Percentiles rank a stretch among this genome's conserved stretches.
These are phyloP conservation scores for Fusarium fracticaudum DNA, from an alignment of 2,329 filamentous ascomycete genomes.

Conservation along the genomic window DNA sequence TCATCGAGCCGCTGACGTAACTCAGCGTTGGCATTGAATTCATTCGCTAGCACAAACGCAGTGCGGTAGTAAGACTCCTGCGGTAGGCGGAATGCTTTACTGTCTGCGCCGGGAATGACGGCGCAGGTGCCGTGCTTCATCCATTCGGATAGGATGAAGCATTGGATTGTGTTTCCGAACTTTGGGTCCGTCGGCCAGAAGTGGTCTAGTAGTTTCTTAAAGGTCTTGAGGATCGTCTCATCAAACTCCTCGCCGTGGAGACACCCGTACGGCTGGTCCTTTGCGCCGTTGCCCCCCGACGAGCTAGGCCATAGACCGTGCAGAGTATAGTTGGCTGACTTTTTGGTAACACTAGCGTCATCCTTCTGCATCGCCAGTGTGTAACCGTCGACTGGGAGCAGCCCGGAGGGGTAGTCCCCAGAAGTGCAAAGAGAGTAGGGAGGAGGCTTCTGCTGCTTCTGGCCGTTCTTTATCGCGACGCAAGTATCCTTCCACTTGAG, in stretches of 20 bases:
- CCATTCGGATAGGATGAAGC: slow-evolving; percentile 1
- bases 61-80: slow-evolving; percentile 1
- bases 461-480: neutral
- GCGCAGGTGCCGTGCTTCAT: slow-evolving; percentile 4
- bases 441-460: neutral
- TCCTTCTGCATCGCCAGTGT: neutral
- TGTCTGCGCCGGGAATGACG: neutral
- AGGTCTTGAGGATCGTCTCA: neutral
- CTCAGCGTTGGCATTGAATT: neutral
- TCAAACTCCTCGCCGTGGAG: neutral
- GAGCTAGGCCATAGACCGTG: neutral
- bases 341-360: rapidly evolving
- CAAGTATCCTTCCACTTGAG: neutral
- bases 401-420: neutral
- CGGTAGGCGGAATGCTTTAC: neutral
- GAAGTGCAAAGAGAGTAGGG: neutral
- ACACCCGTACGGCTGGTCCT: neutral
- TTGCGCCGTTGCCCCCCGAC: neutral
- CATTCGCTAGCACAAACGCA: neutral
- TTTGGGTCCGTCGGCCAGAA: neutral
- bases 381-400: neutral
- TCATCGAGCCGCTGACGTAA: neutral
- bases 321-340: neutral
- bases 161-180: neutral
- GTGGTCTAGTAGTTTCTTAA: neutral